Conservation (phyloP, 352 stramenopile genomes). For the Pythium monospermum region DNA sequence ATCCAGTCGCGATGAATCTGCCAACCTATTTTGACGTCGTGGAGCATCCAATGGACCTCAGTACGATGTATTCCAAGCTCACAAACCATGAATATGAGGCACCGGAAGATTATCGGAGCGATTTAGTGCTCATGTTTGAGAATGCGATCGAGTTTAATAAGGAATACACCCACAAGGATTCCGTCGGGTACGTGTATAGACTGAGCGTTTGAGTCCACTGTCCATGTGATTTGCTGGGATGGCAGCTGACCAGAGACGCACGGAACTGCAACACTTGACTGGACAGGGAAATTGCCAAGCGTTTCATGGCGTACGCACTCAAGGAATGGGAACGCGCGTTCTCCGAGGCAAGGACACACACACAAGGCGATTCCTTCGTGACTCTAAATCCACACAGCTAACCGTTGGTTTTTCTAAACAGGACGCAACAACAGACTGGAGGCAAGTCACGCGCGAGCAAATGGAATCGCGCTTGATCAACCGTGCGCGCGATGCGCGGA, state of each 20-base stretch:
- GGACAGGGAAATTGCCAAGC: slow-evolving; percentile 54
- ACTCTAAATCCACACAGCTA: too few species aligned
- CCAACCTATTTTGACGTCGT: slow-evolving; percentile 95
- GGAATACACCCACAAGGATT: slow-evolving; percentile 67
- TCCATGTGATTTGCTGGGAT: too few species aligned
- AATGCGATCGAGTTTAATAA: slow-evolving; percentile 87
- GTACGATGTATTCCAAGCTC: slow-evolving; percentile 89
- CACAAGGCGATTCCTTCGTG: too few species aligned
- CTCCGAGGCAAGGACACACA: too few species aligned
- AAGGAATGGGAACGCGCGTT: slow-evolving; percentile 51
- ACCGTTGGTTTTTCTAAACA: slow-evolving; percentile 12
- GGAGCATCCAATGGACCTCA: slow-evolving; percentile 95
- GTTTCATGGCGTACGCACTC: slow-evolving; percentile 44
- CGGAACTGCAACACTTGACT: too few species aligned
- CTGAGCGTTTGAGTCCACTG: too few species aligned
- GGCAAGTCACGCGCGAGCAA: slow-evolving; percentile 43
- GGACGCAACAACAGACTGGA: slow-evolving; percentile 64
- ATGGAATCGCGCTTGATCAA: slow-evolving; percentile 48
- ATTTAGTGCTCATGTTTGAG: slow-evolving; percentile 81
- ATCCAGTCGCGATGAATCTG: slow-evolving; percentile 90
- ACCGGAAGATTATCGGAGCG: slow-evolving; percentile 48
- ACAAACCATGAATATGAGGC: slow-evolving; percentile 41
- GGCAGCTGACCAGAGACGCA: too few species aligned
- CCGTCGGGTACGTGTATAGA: slow-evolving; percentile 56
- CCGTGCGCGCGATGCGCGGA: slow-evolving; percentile 38